Percentiles rank a stretch among this genome's conserved stretches.
These are phyloP conservation scores for Cyclotella baltica DNA, from an alignment of 108 stramenopile genomes.

Conservation along the genomic window DNA sequence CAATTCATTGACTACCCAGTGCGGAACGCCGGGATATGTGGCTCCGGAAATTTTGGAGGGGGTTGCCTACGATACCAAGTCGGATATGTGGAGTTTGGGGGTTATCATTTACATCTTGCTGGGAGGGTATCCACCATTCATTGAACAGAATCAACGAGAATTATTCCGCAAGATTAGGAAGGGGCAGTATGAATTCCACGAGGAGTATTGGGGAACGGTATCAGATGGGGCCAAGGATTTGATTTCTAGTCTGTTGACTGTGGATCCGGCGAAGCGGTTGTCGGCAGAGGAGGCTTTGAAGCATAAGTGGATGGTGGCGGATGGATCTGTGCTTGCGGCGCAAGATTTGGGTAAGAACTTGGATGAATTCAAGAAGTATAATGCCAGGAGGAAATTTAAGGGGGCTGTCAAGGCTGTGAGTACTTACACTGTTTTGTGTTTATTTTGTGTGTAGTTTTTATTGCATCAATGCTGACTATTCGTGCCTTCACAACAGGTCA, in stretches of 20 bases:
- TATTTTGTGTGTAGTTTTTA: background rate
- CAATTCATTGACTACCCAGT: conserved; percentile 89
- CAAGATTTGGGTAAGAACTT: conserved; percentile 56
- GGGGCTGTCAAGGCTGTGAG: conserved; percentile 50
- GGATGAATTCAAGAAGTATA: conserved; percentile 58
- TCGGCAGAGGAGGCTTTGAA: conserved; percentile 68
- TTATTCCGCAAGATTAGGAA: conserved; percentile 93
- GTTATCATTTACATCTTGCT: conserved; percentile 95
- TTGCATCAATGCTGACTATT: background rate
- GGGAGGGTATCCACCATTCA: conserved; percentile 95
- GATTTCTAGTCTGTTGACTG: conserved; percentile 75
- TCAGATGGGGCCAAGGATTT: conserved; percentile 84
- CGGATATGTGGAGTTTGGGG: conserved; percentile 96
- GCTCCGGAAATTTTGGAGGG: conserved; percentile 93
- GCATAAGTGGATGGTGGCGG: conserved; percentile 82
- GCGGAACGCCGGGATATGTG: conserved; percentile 96
- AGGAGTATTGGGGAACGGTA: conserved; percentile 90
- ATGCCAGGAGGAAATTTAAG: conserved; percentile 63
- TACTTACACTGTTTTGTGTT: background rate
- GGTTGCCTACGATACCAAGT: conserved; percentile 84
- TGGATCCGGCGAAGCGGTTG: conserved; percentile 73
- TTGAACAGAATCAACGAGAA: conserved; percentile 94
- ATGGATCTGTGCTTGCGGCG: conserved; percentile 53
- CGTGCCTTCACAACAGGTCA: conserved; percentile 28
- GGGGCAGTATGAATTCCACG: conserved; percentile 89